Base-by-base conservation (phyloP, 2,329 filamentous ascomycete genomes). In the Orbilia ellipsospora region DNA sequence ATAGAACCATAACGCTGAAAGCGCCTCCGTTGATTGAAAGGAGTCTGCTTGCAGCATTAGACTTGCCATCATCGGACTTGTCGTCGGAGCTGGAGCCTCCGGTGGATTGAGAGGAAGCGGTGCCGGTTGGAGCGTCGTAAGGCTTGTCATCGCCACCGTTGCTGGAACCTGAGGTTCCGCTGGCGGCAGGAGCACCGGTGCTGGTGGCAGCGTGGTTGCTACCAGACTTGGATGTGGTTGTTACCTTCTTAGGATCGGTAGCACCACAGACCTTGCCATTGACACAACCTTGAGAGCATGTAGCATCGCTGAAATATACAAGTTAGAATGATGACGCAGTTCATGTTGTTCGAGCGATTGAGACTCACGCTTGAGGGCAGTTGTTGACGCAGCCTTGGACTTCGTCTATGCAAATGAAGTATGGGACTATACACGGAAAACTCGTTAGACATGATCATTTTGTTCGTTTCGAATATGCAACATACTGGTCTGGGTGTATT, bases 401-500 rank as follows among this genome's bases (percentile, higher is more conserved):
- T 16, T 61, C 23, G 31, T 72, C 54, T 13, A 61, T 70, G 66
- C 73, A 77, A 4, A 77, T 55, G 67, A 72, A 77, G 59, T 62
- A 77, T 31, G 73, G 73, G 48, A 77, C 72, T 75, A 28, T 20
- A 18, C n/a, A 44, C 12, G 1, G 2, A 26, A 8, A 36, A 36
- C 5, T 6, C 8, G 36, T 75, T 70, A 68, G 64, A 48, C 28
- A 10, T 48, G n/a, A 8, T 12, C 4, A 16, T 20, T 16, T 2
- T 42, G 4, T 23, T 5, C 26, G 0, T 16, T 64, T 64, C 23
- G 15, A 54, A 36, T 57, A 12, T 15, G 7, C 5, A 45, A 65
- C 72, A 48, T 69, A 75, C 72, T 77, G 44, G 73, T 77, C 42
- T 77, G 73, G 31, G 66, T 60, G 62, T 77, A 77, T 16, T 77